Evolutionary conservation across 176 grass and related monocot species (phyloP).

Genomic region (Rhynchospora pubera): DNA sequence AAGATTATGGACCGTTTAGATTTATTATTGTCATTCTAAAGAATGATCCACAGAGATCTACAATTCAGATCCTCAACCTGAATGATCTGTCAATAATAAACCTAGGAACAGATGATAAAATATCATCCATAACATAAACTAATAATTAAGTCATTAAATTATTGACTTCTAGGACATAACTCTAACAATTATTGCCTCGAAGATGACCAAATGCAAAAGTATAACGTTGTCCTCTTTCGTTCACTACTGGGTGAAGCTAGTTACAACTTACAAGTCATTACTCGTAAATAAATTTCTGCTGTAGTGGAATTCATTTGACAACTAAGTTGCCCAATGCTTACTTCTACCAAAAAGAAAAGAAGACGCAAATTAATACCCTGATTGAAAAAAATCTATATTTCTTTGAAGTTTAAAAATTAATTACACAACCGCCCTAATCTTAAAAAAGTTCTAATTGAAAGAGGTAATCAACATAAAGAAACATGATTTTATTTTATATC

Average conservation of each 20-base stretch:
- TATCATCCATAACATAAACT: too few relatives aligned
- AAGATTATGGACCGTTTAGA: too few relatives aligned
- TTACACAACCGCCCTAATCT: neutral
- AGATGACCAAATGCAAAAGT: too few relatives aligned
- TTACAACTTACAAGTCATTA: too few relatives aligned
- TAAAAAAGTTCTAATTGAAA: neutral
- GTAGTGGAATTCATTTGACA: neutral
- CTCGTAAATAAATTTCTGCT: neutral
- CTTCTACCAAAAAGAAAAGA: neutral
- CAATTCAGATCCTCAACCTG: too few relatives aligned
- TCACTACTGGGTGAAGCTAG: neutral
- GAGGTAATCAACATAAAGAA: neutral
- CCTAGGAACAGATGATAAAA: too few relatives aligned
- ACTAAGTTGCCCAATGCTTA: neutral
- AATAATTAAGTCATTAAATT: too few relatives aligned
- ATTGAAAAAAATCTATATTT: neutral
- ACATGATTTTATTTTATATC: neutral
- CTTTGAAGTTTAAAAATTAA: neutral
- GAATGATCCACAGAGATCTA: too few relatives aligned
- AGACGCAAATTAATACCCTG: neutral
- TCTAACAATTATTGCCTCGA: neutral
- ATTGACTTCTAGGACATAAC: too few relatives aligned
- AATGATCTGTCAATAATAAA: too few relatives aligned
- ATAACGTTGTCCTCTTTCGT: neutral
- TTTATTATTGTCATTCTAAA: too few relatives aligned